Percentiles rank a stretch among this genome's conserved stretches.
Conservation (phyloP, 345 rosid species). For the Trapa incisa region DNA sequence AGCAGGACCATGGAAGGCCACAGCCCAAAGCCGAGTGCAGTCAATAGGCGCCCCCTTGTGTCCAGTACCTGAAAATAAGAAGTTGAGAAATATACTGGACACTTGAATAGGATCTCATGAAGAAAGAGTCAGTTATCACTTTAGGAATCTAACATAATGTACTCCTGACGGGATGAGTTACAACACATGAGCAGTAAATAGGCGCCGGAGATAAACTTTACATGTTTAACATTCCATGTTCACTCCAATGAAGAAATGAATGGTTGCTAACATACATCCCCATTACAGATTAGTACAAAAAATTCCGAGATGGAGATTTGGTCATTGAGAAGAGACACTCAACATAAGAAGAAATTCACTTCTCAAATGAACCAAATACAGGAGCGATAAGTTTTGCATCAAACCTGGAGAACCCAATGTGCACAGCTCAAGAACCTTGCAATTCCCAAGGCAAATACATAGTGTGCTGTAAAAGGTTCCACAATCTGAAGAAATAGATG, state of each 20-base stretch:
- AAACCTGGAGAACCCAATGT: conserved; percentile 91
- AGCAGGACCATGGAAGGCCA: conserved; percentile 87
- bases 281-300: not conserved
- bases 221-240: not conserved
- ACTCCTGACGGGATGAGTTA: not conserved
- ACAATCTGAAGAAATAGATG: conserved; percentile 41
- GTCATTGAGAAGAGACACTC: not conserved
- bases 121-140: not conserved
- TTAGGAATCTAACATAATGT: not conserved
- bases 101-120: no score
- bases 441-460: conserved; percentile 78
- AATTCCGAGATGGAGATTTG: not conserved
- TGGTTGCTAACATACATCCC: not conserved
- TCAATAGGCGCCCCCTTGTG: conserved; percentile 61
- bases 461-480: conserved; percentile 93
- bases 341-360: not conserved
- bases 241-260: not conserved
- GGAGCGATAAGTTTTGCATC: not conserved
- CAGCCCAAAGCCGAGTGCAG: conserved; percentile 71
- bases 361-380: not conserved
- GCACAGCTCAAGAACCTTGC: conserved; percentile 92
- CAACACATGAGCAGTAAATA: not conserved
- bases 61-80: conserved; percentile 47
- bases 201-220: not conserved
- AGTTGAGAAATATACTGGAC: not conserved